phyloP scores from a whole-genome alignment of 805 yeast species.

The Yamadazyma laniorum region DNA sequence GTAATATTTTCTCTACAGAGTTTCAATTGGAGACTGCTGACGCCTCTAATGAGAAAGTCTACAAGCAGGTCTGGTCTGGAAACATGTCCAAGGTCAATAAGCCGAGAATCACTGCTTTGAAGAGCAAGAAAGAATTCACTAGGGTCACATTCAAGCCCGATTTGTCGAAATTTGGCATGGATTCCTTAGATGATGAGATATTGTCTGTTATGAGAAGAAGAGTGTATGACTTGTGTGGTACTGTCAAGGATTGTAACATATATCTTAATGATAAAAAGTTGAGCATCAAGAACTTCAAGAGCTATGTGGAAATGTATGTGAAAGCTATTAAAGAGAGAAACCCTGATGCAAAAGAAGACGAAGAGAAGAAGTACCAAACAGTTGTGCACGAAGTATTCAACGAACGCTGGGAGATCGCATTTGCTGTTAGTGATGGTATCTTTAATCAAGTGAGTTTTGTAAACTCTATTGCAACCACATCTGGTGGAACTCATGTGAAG shows the following conservation, averaged over 20 bases:
- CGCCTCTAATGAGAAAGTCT: slow-evolving; percentile 54
- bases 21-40: slow-evolving; percentile 90
- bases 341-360: slow-evolving; percentile 37
- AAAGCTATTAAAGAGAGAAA: slow-evolving; percentile 63
- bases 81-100: slow-evolving; percentile 80
- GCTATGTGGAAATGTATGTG: slow-evolving; percentile 85
- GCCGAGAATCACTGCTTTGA: slow-evolving; percentile 64
- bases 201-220: slow-evolving; percentile 85
- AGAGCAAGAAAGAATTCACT: slow-evolving; percentile 72
- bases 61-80: slow-evolving; percentile 80
- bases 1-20: slow-evolving; percentile 91
- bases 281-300: slow-evolving; percentile 72
- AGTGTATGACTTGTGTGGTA: slow-evolving; percentile 93
- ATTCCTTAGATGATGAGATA: slow-evolving; percentile 75
- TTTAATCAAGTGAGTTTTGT: slow-evolving; percentile 96
- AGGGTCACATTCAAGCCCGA: slow-evolving; percentile 89
- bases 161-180: slow-evolving; percentile 80
- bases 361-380: slow-evolving; percentile 34
- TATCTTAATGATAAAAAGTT: slow-evolving; percentile 72
- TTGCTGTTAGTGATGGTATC: slow-evolving; percentile 84
- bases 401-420: slow-evolving; percentile 95
- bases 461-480: slow-evolving; percentile 94
- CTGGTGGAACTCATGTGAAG: slow-evolving; percentile 95
- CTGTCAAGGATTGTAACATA: slow-evolving; percentile 79
- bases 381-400: slow-evolving; percentile 77